phyloP scores from a whole-genome alignment of 2,329 filamentous ascomycete genomes.

The Aspergillus tubingensis region DNA sequence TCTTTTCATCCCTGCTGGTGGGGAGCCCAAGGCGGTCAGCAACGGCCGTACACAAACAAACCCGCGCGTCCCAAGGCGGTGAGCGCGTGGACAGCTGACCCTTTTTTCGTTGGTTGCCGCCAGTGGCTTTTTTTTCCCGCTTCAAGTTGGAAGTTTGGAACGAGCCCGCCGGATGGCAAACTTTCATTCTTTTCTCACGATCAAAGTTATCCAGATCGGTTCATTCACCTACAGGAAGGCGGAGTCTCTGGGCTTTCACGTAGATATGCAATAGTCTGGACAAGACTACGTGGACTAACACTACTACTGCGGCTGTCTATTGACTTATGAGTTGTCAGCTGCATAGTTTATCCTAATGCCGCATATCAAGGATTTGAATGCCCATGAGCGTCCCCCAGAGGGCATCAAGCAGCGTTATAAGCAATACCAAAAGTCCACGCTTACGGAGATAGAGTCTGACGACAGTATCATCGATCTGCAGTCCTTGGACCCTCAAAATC shows the following conservation, averaged over 20 bases:
- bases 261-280: slow-evolving; percentile 4
- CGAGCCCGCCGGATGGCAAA: background rate
- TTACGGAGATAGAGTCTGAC: slow-evolving; percentile 54
- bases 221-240: background rate
- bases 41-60: slow-evolving; percentile 39
- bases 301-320: background rate
- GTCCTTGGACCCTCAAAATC: slow-evolving; percentile 38
- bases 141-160: too few species aligned
- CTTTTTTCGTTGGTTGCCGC: background rate
- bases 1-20: slow-evolving; percentile 45
- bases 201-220: background rate
- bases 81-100: slow-evolving; percentile 24
- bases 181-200: background rate
- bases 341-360: slow-evolving; percentile 25
- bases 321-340: background rate
- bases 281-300: background rate
- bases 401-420: slow-evolving; percentile 74
- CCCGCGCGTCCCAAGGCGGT: slow-evolving; percentile 37
- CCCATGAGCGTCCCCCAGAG: slow-evolving; percentile 75
- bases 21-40: slow-evolving; percentile 48
- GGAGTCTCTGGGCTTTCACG: background rate
- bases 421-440: slow-evolving; percentile 64
- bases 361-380: slow-evolving; percentile 59
- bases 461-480: slow-evolving; percentile 59
- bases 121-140: background rate